These are phyloP conservation scores for Ephemerocybe angulata DNA, from an alignment of 768 basidiomycete genomes.

Conservation along the genomic window DNA sequence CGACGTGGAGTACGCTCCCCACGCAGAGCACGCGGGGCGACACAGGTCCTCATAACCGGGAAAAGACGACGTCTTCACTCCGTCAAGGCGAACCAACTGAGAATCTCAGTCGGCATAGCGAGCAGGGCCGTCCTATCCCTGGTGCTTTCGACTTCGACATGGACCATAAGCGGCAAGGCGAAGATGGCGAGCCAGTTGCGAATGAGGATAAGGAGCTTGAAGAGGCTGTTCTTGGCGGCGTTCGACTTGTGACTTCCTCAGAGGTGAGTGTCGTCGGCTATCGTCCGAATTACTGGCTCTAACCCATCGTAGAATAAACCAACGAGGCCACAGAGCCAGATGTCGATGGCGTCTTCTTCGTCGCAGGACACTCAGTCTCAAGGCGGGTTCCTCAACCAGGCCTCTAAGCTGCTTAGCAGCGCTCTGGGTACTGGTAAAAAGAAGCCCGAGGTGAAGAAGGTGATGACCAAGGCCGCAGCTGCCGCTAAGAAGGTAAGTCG, in stretches of 20 bases:
- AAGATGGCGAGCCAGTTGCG: constrained; percentile 31
- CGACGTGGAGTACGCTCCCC: constrained; percentile 72
- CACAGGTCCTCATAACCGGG: constrained; percentile 27
- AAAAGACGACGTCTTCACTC: constrained; percentile 15
- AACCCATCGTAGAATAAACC: not conserved
- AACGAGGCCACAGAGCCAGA: constrained; percentile 48
- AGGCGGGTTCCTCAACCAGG: constrained; percentile 64
- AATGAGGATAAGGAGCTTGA: constrained; percentile 36
- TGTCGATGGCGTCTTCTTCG: constrained; percentile 49
- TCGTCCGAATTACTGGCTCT: not conserved
- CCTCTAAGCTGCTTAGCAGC: constrained; percentile 63
- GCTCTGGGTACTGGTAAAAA: constrained; percentile 71
- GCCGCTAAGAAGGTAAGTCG: constrained; percentile 76
- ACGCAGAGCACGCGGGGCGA: constrained; percentile 48
- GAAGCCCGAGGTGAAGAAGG: constrained; percentile 72
- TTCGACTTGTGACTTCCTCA: constrained; percentile 34
- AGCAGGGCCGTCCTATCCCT: constrained; percentile 17
- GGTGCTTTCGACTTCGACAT: constrained; percentile 36
- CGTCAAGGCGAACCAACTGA: constrained; percentile 9
- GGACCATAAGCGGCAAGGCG: constrained; percentile 30
- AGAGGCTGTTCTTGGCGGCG: constrained; percentile 37
- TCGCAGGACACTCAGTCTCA: constrained; percentile 42
- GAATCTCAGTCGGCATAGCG: constrained; percentile 3
- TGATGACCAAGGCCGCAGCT: constrained; percentile 71
- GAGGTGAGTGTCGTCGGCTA: constrained; percentile 38